Base-by-base conservation (phyloP, 1,284 basidiomycete species). In the Marasmius sp. region DNA sequence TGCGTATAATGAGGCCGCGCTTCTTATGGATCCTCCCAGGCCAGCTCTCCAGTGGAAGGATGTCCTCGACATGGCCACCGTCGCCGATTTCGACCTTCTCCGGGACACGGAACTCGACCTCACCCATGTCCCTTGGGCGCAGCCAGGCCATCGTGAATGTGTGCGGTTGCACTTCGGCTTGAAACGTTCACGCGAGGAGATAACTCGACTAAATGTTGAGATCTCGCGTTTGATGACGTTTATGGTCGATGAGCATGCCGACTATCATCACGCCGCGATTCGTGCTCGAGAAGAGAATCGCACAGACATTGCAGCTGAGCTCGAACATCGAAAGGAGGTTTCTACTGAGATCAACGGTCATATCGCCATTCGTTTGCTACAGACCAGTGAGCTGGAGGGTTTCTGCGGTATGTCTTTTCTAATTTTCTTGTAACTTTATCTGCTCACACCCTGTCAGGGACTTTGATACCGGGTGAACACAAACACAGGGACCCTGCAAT, bases 21-120 rank as follows among this genome's bases (percentile, higher is more conserved):
- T 0, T 18, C 0, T 16, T 9, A 33, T 61, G 22, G 58, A 55
- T 33, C 71, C 62, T 14, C 54, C 54, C 1, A 12, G 36, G 12
- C 34, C 3, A 8, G 3, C 27, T 3, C 54, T 56, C 33, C 4
- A 22, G 2, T 39, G 33, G 54, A 20, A 56, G n/a, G 41, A 45
- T 8, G 54, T 56, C 18, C 12, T 56, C 20, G 36, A 38, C 8
- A 39, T 39, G 36, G 27, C 37, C 2, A 39, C 37, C 3, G 12
- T 56, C 16, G 54, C 54, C 2, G 36, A 56, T 20, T 56, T 56
- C 41, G 54, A 56, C 20, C 37, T 56, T 3, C 54, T 56, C 1
- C 3, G 18, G 20, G 41, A 56, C 20, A 45, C 37, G 1, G 8
- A 33, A 2, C 33, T 16, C 7, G 54, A 56, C 37, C 1, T 56